These are phyloP conservation scores for Chenopodium formosanum DNA, from an alignment of 148 eudicot genomes.

Conservation along the genomic window DNA sequence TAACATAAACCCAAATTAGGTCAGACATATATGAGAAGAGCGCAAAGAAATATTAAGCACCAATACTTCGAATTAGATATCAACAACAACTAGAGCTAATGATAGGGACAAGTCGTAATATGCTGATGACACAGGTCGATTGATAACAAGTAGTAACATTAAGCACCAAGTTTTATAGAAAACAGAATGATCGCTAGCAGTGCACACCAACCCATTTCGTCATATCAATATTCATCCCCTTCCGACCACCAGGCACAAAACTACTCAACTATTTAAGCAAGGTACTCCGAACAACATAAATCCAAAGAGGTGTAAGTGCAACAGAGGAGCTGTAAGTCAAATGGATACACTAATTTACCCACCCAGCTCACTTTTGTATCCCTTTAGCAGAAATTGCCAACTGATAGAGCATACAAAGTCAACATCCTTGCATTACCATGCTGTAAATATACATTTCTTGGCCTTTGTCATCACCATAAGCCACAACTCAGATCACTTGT, in stretches of 20 bases:
- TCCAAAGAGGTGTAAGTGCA: too few relatives aligned
- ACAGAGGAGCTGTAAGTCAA: neutral
- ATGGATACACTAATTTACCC: neutral
- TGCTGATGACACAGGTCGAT: too few relatives aligned
- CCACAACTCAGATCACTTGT: neutral
- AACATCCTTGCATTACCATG: neutral
- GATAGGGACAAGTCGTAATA: neutral
- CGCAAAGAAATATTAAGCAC: neutral
- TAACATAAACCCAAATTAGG: too few relatives aligned
- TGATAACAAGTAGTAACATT: too few relatives aligned
- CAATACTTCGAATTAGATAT: neutral
- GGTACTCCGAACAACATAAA: neutral
- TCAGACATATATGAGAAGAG: neutral
- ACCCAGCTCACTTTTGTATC: neutral
- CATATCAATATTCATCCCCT: too few relatives aligned
- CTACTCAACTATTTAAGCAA: neutral
- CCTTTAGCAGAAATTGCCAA: neutral
- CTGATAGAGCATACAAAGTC: neutral
- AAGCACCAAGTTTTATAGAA: neutral
- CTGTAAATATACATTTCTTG: neutral
- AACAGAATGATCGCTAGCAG: neutral
- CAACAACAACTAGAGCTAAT: neutral
- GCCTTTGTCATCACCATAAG: neutral
- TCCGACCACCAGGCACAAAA: neutral
- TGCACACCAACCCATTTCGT: neutral